Conservation (phyloP, 805 yeast genomes). For the Kodamaea hsintzibuensis region DNA sequence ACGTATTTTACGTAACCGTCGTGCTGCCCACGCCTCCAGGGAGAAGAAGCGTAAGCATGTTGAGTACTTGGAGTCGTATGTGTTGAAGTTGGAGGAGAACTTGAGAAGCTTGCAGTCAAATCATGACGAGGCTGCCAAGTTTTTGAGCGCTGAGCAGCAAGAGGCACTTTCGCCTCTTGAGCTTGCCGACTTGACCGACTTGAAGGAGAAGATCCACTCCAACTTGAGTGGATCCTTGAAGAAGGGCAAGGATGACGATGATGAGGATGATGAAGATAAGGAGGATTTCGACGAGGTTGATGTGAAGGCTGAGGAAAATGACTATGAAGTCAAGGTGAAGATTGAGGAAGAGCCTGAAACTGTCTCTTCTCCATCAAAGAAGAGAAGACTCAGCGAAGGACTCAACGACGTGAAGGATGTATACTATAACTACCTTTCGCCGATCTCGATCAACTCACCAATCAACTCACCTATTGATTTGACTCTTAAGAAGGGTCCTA, state of each 20-base stretch:
- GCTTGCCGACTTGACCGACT: slow-evolving; percentile 21
- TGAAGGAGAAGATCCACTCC: slow-evolving; percentile 28
- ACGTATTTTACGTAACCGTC: slow-evolving; percentile 87
- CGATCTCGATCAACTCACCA: slow-evolving; percentile 43
- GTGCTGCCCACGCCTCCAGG: slow-evolving; percentile 97
- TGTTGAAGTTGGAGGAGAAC: slow-evolving; percentile 42
- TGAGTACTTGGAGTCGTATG: slow-evolving; percentile 73
- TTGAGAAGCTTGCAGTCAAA: slow-evolving; percentile 26
- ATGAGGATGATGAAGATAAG: slow-evolving; percentile 15
- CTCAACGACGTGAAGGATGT: slow-evolving; percentile 10
- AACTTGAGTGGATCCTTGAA: slow-evolving; percentile 19
- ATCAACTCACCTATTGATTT: slow-evolving; percentile 41
- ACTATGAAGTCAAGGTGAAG: background rate
- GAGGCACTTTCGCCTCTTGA: slow-evolving; percentile 8
- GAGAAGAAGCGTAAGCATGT: slow-evolving; percentile 94
- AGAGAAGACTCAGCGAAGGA: slow-evolving; percentile 13
- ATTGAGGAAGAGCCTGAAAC: background rate
- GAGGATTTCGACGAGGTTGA: slow-evolving; percentile 7
- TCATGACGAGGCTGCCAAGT: slow-evolving; percentile 18
- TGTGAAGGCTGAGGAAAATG: background rate
- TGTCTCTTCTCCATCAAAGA: background rate
- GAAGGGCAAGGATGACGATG: slow-evolving; percentile 10
- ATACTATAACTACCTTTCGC: slow-evolving; percentile 42
- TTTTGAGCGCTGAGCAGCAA: slow-evolving; percentile 14
- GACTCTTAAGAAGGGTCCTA: slow-evolving; percentile 18